These are phyloP conservation scores for Candida xyloterini DNA, from an alignment of 805 yeast species.

Conservation along the genomic window DNA sequence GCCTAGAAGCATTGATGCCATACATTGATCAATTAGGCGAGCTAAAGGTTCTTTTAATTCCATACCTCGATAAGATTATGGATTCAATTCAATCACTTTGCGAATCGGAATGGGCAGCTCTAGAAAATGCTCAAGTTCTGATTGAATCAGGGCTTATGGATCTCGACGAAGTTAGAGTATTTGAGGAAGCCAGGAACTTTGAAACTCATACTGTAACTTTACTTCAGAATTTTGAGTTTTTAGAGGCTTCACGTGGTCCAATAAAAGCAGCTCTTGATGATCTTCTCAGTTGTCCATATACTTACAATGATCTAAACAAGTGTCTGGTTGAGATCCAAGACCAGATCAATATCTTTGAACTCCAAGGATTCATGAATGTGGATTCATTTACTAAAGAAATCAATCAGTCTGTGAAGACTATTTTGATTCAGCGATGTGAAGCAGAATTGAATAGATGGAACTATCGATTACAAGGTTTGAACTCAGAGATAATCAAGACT, in stretches of 20 bases:
- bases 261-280: slow-evolving; percentile 23
- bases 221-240: slow-evolving; percentile 29
- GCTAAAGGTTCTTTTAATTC: slow-evolving; percentile 38
- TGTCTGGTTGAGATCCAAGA: slow-evolving; percentile 34
- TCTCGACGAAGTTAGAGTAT: slow-evolving; percentile 29
- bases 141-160: slow-evolving; percentile 28
- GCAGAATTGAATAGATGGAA: slow-evolving; percentile 14
- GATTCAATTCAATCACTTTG: slow-evolving; percentile 34
- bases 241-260: slow-evolving; percentile 28
- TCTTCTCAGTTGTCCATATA: slow-evolving; percentile 30
- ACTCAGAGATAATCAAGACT: slow-evolving; percentile 36
- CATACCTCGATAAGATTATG: slow-evolving; percentile 29
- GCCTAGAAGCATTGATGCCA: slow-evolving; percentile 30
- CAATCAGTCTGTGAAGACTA: slow-evolving; percentile 32
- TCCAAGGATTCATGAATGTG: slow-evolving; percentile 38
- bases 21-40: slow-evolving; percentile 34
- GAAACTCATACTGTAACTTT: slow-evolving; percentile 33
- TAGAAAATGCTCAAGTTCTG: slow-evolving; percentile 49
- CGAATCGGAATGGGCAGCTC: slow-evolving; percentile 50
- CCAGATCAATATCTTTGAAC: slow-evolving; percentile 32
- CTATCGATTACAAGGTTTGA: slow-evolving; percentile 17
- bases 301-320: slow-evolving; percentile 12
- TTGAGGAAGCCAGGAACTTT: slow-evolving; percentile 31
- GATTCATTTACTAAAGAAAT: slow-evolving; percentile 31
- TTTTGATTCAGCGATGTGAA: slow-evolving; percentile 31